A percentile compares a stretch with the other conserved stretches of the same genome.
phyloP scores from a whole-genome alignment of 1,284 basidiomycete genomes.

The Leccinum subrobustum region DNA sequence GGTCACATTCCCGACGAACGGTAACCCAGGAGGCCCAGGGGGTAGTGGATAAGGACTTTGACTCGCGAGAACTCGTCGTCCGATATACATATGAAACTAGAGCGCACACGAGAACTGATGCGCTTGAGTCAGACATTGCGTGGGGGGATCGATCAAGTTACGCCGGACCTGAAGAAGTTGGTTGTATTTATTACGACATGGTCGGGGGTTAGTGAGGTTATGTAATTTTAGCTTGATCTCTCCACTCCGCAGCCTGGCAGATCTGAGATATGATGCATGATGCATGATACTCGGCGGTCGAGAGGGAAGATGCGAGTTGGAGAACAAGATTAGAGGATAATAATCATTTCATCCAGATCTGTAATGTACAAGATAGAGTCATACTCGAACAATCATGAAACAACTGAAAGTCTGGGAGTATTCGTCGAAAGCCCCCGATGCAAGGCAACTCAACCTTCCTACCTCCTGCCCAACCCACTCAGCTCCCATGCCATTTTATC shows the following conservation, averaged over 20 bases:
- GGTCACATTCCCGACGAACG: not conserved
- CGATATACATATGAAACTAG: not conserved
- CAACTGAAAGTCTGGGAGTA: not conserved
- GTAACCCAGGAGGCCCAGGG: not conserved
- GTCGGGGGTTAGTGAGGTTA: not conserved
- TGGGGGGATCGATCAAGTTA: not conserved
- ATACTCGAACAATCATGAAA: not conserved
- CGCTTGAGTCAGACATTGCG: not conserved
- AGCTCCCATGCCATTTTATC: constrained; percentile 25
- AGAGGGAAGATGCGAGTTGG: too few species aligned
- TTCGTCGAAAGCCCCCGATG: not conserved
- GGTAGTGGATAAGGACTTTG: not conserved
- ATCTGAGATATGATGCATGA: too few species aligned
- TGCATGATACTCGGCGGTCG: too few species aligned
- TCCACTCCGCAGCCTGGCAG: too few species aligned
- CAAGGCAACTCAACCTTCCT: not conserved
- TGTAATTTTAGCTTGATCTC: not conserved
- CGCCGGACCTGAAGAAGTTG: not conserved
- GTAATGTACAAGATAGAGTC: not conserved
- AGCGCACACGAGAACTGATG: not conserved
- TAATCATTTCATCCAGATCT: too few species aligned
- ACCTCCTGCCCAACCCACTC: constrained; percentile 24
- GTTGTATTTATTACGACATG: not conserved
- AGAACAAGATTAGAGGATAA: too few species aligned
- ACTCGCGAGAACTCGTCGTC: not conserved